phyloP scores from a whole-genome alignment of 768 basidiomycete species.

The Leccinum obscurum region DNA sequence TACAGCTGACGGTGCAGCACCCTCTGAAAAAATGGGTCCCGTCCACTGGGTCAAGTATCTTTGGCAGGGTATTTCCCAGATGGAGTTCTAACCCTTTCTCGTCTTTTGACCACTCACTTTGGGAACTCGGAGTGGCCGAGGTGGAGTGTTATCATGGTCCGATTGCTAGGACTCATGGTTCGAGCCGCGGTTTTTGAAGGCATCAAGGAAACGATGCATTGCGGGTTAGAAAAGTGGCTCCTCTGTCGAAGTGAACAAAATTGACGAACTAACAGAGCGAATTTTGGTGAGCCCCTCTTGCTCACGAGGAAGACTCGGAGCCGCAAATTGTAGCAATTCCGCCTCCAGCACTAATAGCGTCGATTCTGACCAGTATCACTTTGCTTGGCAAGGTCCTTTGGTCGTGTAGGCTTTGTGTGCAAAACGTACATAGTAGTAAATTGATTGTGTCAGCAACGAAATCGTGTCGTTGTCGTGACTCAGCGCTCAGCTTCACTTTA shows the following conservation, averaged over 20 bases:
- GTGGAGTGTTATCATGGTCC: not conserved
- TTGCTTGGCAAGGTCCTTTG: no score
- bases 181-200: slow-evolving; percentile 3
- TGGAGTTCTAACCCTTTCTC: not conserved
- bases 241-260: not conserved
- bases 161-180: not conserved
- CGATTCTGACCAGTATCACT: no score
- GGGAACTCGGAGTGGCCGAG: not conserved
- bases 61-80: slow-evolving; percentile 2
- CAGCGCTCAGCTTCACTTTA: no score
- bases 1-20: slow-evolving; percentile 63
- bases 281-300: not conserved
- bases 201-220: slow-evolving; percentile 6
- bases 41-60: slow-evolving; percentile 13
- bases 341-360: no score
- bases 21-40: slow-evolving; percentile 8
- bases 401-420: no score
- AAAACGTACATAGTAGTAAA: no score
- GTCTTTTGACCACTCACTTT: slow-evolving; percentile 6
- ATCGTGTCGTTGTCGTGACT: no score
- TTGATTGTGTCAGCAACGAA: no score
- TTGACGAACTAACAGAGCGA: not conserved
- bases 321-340: not conserved
- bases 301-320: not conserved
- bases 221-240: not conserved